These are phyloP conservation scores for Fraxinus albicans DNA, from an alignment of 305 asterid species.

Conservation along the genomic window DNA sequence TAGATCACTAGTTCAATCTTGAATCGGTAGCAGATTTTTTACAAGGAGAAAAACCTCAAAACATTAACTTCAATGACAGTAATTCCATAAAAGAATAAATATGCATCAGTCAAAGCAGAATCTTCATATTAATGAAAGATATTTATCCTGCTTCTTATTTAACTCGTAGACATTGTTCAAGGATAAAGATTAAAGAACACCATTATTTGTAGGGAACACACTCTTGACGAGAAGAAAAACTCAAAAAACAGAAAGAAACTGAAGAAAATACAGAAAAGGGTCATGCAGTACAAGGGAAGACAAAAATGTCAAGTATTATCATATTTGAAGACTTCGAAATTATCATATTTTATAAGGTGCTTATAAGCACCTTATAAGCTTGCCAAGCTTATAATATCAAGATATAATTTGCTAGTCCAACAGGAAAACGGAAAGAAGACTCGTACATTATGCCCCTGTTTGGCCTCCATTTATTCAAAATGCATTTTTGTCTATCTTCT, in stretches of 20 bases:
- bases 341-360: background rate
- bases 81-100: background rate
- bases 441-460: too few relatives aligned
- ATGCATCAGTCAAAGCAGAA: background rate
- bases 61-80: background rate
- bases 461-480: too few relatives aligned
- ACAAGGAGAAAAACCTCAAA: background rate
- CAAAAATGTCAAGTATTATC: background rate
- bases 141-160: constrained; percentile 7
- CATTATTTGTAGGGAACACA: background rate
- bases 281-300: background rate
- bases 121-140: background rate
- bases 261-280: background rate
- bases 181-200: background rate
- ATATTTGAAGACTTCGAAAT: background rate
- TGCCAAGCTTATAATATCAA: background rate
- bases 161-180: background rate
- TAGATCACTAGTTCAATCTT: background rate
- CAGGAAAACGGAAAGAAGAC: background rate
- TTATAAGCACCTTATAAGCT: too few relatives aligned
- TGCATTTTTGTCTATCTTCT: too few relatives aligned
- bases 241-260: background rate
- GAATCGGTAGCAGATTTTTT: background rate
- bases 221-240: background rate
- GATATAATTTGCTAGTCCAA: background rate